Conservation (phyloP, 345 rosid species). For the Camelina hispida region DNA sequence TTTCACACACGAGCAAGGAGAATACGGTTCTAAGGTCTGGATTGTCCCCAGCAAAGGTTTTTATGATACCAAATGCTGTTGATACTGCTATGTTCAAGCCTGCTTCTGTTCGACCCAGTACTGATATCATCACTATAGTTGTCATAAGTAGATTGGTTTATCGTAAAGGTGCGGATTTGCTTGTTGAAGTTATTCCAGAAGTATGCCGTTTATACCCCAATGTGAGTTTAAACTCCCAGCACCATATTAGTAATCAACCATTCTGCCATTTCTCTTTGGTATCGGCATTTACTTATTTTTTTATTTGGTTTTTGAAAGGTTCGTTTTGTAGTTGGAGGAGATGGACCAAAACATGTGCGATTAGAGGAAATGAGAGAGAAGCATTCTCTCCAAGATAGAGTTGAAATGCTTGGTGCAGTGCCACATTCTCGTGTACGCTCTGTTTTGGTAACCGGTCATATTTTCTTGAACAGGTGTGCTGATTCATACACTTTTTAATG, state of each 20-base stretch:
- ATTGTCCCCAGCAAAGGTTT: slow-evolving; percentile 84
- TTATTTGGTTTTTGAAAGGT: slow-evolving; percentile 56
- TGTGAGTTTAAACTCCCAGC: slow-evolving; percentile 54
- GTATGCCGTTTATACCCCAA: slow-evolving; percentile 73
- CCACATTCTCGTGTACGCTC: slow-evolving; percentile 87
- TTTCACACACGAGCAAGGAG: slow-evolving; percentile 97
- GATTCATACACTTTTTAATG: not conserved
- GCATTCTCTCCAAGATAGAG: slow-evolving; percentile 95
- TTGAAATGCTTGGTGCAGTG: slow-evolving; percentile 92
- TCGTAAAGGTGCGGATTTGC: slow-evolving; percentile 95
- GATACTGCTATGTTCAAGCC: slow-evolving; percentile 98
- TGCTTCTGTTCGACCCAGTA: slow-evolving; percentile 57
- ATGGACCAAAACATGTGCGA: slow-evolving; percentile 91
- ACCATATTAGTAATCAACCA: not conserved
- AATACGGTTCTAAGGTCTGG: slow-evolving; percentile 92
- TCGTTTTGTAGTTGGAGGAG: slow-evolving; percentile 90
- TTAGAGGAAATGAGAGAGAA: slow-evolving; percentile 98
- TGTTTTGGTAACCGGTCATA: slow-evolving; percentile 84
- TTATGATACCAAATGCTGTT: slow-evolving; percentile 93
- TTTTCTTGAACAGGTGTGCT: slow-evolving; percentile 80
- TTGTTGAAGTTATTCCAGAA: slow-evolving; percentile 94
- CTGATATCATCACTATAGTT: slow-evolving; percentile 73
- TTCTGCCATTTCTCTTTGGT: slow-evolving; percentile 2
- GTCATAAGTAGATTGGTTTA: slow-evolving; percentile 96
- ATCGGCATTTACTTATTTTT: slow-evolving; percentile 7